Base-by-base conservation (phyloP, 495 filamentous ascomycete genomes). In the Aspergillus hancockii region DNA sequence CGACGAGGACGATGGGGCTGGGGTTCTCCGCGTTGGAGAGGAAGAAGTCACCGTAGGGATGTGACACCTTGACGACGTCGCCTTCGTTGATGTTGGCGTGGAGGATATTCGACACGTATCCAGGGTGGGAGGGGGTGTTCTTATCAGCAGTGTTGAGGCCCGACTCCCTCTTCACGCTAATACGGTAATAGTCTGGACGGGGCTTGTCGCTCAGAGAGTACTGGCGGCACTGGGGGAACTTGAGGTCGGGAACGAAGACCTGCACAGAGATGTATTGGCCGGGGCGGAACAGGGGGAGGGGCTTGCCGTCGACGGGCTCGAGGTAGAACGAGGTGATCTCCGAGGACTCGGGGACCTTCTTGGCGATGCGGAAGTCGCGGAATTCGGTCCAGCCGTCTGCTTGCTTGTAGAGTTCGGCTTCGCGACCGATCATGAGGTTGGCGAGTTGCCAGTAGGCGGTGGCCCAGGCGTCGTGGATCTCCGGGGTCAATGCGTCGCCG, bases 321-420 rank as follows among this genome's bases (percentile, higher is more conserved):
- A 90, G 83, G 68, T 90, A 88, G 76, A 90, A 89, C 21, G 85
- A 88, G 53, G 80, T 86, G 67, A 91, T 87, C 62, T 86, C 84
- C 3, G 81, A 79, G 8, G 82, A 78, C 70, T 91, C 88, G 53
- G 69, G 68, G 25, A 85, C 78, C 63, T 89, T 89, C 28, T 79
- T 67, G 60, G 80, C 76, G 67, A 92, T 81, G 60, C 78, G 79
- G 77, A 91, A 90, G 25, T 85, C 79, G 38, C 85, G 76, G 87
- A 87, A 90, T 51, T 83, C 75, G 5, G 70, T 77, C 88, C 88
- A 90, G 49, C 72, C 74, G 38, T 75, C 67, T 59, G 79, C 80
- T 18, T 80, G 68, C 23, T 78, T 66, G 71, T 89, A 89, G 28
- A 90, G 68, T 58, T 85, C 74, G 34, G 71, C 72, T 59, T 92